A percentile compares a stretch with the other conserved stretches of the same genome.
Evolutionary conservation across 495 filamentous ascomycete genomes (phyloP).

Genomic region (Pyrenula massariospora): DNA sequence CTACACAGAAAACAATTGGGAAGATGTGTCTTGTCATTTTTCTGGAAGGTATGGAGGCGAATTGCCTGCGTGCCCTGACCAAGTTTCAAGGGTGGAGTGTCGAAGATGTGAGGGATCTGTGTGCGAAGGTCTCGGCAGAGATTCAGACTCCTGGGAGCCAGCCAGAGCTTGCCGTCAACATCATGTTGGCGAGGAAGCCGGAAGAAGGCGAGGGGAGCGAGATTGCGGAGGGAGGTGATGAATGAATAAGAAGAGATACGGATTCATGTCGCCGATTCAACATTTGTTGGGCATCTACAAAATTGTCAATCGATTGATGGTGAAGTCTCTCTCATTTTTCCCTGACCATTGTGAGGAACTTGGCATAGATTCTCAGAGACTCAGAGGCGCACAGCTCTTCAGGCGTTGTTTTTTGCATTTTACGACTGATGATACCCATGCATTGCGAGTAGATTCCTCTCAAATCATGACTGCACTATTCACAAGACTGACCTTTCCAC

Average conservation of each 20-base stretch:
- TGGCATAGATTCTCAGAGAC: too few relatives aligned
- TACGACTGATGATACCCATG: neutral
- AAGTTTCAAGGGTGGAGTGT: slow-evolving; percentile 42
- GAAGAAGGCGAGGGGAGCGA: neutral
- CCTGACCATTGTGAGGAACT: too few relatives aligned
- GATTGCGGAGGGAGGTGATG: slow-evolving; percentile 10
- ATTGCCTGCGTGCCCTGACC: slow-evolving; percentile 48
- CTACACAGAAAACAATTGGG: slow-evolving; percentile 40
- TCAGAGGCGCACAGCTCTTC: too few relatives aligned
- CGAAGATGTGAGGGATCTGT: slow-evolving; percentile 41
- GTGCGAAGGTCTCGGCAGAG: slow-evolving; percentile 40
- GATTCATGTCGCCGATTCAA: too few relatives aligned
- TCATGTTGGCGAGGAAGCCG: slow-evolving; percentile 48
- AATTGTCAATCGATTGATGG: too few relatives aligned
- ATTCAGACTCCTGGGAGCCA: slow-evolving; percentile 30
- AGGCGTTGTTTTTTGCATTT: neutral
- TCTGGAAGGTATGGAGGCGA: slow-evolving; percentile 55
- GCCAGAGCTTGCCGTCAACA: slow-evolving; percentile 30
- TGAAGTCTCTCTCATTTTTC: too few relatives aligned
- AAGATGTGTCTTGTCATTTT: slow-evolving; percentile 56
- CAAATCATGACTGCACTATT: neutral
- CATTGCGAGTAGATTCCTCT: neutral
- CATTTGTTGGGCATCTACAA: too few relatives aligned
- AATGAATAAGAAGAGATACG: slow-evolving; percentile 16
- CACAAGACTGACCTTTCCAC: too few relatives aligned